Evolutionary conservation across 2,329 filamentous ascomycete species (phyloP).

Genomic region (Fusarium duplospermum): DNA sequence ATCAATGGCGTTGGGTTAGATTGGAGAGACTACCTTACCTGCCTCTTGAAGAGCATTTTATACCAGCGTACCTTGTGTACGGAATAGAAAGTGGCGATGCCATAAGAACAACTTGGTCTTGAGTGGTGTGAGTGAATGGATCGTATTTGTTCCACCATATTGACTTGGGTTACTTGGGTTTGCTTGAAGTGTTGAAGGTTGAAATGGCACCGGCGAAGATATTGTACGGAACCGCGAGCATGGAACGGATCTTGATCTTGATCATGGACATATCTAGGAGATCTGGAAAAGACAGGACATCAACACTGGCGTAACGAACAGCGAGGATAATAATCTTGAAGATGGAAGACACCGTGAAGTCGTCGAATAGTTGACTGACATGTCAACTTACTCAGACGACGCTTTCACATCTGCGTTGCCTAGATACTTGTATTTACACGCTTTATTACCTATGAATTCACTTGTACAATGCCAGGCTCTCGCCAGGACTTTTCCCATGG

Average conservation of each 20-base stretch:
- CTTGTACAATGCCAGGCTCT: background rate
- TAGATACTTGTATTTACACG: too few species aligned
- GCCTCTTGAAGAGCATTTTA: constrained; percentile 24
- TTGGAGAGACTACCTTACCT: constrained; percentile 30
- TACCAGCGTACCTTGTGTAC: constrained; percentile 23
- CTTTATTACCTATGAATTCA: background rate
- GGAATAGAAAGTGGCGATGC: constrained; percentile 4
- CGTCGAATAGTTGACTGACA: background rate
- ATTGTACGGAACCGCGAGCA: background rate
- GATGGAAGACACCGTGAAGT: background rate
- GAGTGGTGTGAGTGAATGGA: background rate
- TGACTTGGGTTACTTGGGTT: background rate
- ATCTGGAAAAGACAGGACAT: background rate
- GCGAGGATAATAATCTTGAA: background rate
- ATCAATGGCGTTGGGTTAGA: constrained; percentile 45
- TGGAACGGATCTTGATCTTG: background rate
- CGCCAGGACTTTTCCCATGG: background rate
- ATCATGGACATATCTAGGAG: background rate
- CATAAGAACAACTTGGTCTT: background rate
- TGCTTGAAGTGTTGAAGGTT: background rate
- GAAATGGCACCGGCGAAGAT: background rate
- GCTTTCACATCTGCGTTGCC: too few species aligned
- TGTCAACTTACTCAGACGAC: too few species aligned
- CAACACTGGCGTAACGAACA: background rate
- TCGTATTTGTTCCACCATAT: background rate